Percentiles rank a stretch among this genome's conserved stretches.
These are phyloP conservation scores for Talaromyces sp. DNA, from an alignment of 2,329 filamentous ascomycete genomes.

Conservation along the genomic window DNA sequence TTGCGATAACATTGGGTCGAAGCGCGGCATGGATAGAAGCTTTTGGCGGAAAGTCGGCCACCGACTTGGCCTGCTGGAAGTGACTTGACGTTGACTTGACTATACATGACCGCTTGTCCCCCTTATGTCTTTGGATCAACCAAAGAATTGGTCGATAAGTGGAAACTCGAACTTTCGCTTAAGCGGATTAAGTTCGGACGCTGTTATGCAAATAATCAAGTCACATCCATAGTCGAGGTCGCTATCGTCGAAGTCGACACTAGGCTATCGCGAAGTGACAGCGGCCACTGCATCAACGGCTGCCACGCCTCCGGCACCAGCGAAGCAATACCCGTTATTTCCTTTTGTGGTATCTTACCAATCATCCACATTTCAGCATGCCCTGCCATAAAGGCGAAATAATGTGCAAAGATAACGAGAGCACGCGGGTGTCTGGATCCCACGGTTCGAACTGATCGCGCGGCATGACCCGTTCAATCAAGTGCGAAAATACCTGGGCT, in stretches of 20 bases:
- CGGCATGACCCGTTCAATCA: constrained; percentile 9
- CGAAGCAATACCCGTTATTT: constrained; percentile 24
- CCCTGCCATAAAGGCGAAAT: constrained; percentile 26
- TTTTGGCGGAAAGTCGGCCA: background rate
- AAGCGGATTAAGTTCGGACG: background rate
- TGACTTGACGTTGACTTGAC: background rate
- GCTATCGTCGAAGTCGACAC: background rate
- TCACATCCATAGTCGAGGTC: background rate
- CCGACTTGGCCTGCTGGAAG: background rate
- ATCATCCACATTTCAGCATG: constrained; percentile 25
- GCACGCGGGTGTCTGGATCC: constrained; percentile 23
- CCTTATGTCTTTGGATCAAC: too few relatives aligned
- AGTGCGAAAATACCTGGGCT: background rate
- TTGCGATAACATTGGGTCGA: background rate
- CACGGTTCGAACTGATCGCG: constrained; percentile 11
- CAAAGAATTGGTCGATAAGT: background rate
- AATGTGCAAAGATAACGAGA: constrained; percentile 32
- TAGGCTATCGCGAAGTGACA: constrained; percentile 5
- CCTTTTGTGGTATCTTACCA: constrained; percentile 21
- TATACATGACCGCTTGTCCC: background rate
- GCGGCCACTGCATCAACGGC: constrained; percentile 24
- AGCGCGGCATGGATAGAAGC: background rate
- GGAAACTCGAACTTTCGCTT: background rate
- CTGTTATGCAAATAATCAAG: background rate
- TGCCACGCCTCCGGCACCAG: constrained; percentile 25